Conservation (phyloP, 495 filamentous ascomycete genomes). For the Tuber indicum region DNA sequence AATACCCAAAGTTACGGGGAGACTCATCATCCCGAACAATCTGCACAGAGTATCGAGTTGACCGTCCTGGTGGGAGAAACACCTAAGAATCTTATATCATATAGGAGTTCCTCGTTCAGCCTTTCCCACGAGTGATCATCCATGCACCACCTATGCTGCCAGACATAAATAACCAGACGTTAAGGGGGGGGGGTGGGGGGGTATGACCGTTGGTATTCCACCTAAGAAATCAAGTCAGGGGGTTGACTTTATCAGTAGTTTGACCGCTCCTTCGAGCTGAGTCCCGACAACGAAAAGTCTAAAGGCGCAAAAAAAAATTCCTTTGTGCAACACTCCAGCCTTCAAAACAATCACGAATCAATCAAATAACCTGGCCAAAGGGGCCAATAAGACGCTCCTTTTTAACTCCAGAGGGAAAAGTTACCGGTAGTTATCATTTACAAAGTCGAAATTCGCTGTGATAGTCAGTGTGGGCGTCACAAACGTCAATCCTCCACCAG, state of each 20-base stretch:
- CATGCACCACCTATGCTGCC: neutral
- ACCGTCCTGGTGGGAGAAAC: neutral
- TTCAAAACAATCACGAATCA: neutral
- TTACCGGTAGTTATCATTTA: neutral
- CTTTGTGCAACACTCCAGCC: slow-evolving; percentile 1
- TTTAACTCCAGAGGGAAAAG: neutral
- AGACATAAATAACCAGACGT: neutral
- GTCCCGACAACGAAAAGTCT: neutral
- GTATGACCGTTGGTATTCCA: neutral
- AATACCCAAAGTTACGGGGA: neutral
- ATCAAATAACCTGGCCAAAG: neutral
- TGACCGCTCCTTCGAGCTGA: neutral
- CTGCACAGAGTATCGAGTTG: neutral
- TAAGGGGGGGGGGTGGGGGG: neutral
- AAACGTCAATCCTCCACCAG: neutral
- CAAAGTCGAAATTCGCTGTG: neutral
- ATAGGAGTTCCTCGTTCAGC: neutral
- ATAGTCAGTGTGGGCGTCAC: neutral
- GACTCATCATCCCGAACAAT: neutral
- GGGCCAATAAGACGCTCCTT: neutral
- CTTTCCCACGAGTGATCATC: neutral
- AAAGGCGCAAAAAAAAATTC: slow-evolving; percentile 1
- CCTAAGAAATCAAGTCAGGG: neutral
- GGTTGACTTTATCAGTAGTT: neutral
- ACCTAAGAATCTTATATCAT: neutral